Conservation (phyloP, 1,284 basidiomycete genomes). For the Naganishia sp. region DNA sequence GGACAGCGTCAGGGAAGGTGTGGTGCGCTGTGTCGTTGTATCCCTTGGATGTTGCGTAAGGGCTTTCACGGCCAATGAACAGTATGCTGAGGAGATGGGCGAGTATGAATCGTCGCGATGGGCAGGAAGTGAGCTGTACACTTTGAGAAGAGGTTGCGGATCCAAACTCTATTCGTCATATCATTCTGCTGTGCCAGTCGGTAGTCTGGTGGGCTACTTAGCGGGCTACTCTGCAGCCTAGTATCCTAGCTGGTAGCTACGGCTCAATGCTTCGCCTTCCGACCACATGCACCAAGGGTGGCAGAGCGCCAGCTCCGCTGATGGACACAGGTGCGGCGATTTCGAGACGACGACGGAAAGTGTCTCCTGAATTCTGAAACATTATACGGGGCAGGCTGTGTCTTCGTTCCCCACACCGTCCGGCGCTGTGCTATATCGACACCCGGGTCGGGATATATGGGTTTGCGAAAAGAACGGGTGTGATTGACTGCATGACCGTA, state of each 20-base stretch:
- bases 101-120: not conserved
- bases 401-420: not conserved
- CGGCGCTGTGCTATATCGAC: not conserved
- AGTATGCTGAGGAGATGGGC: not conserved
- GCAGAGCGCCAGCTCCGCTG: not conserved
- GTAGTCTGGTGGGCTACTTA: too few relatives aligned
- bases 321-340: not conserved
- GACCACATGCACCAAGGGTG: not conserved
- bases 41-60: not conserved
- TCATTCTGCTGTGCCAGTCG: constrained; percentile 1
- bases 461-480: not conserved
- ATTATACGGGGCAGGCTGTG: constrained; percentile 1
- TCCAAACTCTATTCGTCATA: constrained; percentile 14
- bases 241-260: too few relatives aligned
- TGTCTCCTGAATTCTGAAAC: not conserved
- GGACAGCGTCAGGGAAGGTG: not conserved
- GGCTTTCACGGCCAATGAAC: not conserved
- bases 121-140: not conserved
- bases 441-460: not conserved
- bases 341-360: not conserved
- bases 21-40: not conserved
- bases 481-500: not conserved
- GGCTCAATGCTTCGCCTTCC: too few relatives aligned
- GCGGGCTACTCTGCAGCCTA: too few relatives aligned
- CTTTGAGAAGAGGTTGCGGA: not conserved